Evolutionary conservation across 805 yeast species (phyloP).

Genomic region (Cyberlindnera xishuangbannaensis): DNA sequence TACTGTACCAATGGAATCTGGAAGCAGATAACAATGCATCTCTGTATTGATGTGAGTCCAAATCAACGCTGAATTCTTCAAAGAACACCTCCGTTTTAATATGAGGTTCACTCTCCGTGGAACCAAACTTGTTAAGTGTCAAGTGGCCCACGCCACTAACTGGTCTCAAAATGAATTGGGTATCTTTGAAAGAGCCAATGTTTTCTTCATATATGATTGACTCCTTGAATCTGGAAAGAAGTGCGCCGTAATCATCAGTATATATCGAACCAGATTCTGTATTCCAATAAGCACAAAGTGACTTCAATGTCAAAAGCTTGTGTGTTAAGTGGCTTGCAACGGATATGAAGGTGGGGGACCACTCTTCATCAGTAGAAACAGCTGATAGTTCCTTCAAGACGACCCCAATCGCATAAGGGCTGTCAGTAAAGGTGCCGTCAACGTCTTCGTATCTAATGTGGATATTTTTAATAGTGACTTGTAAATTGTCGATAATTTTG

Average conservation of each 20-base stretch:
- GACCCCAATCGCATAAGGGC: constrained; percentile 77
- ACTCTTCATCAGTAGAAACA: constrained; percentile 75
- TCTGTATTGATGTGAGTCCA: constrained; percentile 80
- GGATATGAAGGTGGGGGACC: constrained; percentile 83
- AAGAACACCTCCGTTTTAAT: constrained; percentile 70
- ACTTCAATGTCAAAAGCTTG: constrained; percentile 69
- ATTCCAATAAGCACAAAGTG: constrained; percentile 80
- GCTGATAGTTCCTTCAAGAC: constrained; percentile 86
- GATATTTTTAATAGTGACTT: constrained; percentile 83
- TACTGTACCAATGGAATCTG: constrained; percentile 68
- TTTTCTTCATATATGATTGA: constrained; percentile 32
- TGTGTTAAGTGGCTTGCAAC: constrained; percentile 61
- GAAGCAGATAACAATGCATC: constrained; percentile 79
- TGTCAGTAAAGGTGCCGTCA: constrained; percentile 56
- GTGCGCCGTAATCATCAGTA: constrained; percentile 40
- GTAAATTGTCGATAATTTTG: constrained; percentile 88
- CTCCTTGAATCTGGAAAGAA: constrained; percentile 43
- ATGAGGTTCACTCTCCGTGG: constrained; percentile 65
- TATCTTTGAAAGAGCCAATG: constrained; percentile 27
- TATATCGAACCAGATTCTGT: constrained; percentile 51
- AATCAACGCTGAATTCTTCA: constrained; percentile 81
- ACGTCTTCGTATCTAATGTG: constrained; percentile 90
- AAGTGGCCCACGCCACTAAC: constrained; percentile 85
- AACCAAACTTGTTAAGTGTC: constrained; percentile 71
- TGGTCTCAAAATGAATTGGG: constrained; percentile 69